These are phyloP conservation scores for Penstemon newberryi DNA, from an alignment of 257 asterid genomes.

Conservation along the genomic window DNA sequence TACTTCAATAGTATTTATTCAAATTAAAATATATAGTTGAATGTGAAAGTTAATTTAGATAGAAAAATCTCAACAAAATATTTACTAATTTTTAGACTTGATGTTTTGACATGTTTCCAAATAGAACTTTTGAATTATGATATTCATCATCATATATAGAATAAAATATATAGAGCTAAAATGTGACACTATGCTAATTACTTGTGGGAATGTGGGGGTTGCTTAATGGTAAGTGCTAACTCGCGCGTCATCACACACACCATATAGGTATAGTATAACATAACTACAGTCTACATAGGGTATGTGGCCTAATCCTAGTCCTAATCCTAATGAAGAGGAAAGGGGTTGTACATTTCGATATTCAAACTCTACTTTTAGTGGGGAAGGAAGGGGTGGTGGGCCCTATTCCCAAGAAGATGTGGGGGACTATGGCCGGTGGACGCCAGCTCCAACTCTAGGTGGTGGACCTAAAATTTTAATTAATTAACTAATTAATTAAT, in stretches of 20 bases:
- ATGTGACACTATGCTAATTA: too few relatives aligned
- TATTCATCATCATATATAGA: neutral
- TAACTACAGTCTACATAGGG: neutral
- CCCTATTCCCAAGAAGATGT: neutral
- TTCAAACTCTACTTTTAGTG: slow-evolving; percentile 3
- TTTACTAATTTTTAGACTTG: too few relatives aligned
- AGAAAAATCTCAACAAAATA: too few relatives aligned
- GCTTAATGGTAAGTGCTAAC: neutral
- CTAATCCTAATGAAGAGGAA: neutral
- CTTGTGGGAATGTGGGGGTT: neutral
- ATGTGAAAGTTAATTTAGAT: too few relatives aligned
- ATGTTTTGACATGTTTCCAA: neutral
- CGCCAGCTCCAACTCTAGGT: slow-evolving; percentile 40
- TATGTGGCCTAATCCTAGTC: slow-evolving; percentile 1
- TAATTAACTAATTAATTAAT: slow-evolving; percentile 14
- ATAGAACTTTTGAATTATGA: neutral
- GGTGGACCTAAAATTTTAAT: slow-evolving; percentile 29
- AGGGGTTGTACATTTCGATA: slow-evolving; percentile 1
- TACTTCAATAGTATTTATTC: too few relatives aligned
- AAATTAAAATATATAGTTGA: too few relatives aligned
- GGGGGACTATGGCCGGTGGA: slow-evolving; percentile 38
- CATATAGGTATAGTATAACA: neutral
- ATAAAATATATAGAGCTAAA: too few relatives aligned
- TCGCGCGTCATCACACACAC: slow-evolving; percentile 20
- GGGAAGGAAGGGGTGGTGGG: slow-evolving; percentile 12